Conservation (phyloP, 768 basidiomycete genomes). For the Leucosporidium creatinivorum region DNA sequence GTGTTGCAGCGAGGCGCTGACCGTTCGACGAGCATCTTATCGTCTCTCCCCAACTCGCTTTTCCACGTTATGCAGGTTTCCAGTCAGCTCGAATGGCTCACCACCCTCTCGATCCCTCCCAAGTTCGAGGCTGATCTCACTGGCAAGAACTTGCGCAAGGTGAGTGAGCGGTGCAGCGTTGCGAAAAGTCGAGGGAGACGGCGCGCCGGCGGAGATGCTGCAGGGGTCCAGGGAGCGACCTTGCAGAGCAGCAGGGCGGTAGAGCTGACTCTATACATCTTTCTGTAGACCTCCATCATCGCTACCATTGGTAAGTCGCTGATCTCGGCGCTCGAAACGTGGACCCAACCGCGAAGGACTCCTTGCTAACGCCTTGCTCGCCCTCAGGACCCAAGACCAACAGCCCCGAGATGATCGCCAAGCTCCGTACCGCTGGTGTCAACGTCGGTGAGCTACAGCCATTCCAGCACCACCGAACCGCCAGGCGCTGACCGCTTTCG, state of each 20-base stretch:
- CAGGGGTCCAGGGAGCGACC: too few relatives aligned
- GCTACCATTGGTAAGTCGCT: conserved; percentile 81
- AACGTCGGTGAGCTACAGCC: conserved; percentile 72
- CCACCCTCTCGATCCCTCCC: conserved; percentile 65
- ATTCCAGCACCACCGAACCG: background rate
- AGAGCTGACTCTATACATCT: background rate
- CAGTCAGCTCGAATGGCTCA: conserved; percentile 83
- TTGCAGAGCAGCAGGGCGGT: background rate
- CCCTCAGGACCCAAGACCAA: conserved; percentile 84
- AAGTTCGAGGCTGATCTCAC: conserved; percentile 64
- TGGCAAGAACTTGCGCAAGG: conserved; percentile 87
- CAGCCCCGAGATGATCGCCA: conserved; percentile 73
- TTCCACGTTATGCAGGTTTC: conserved; percentile 23
- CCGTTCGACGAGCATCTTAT: background rate
- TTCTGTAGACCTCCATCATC: conserved; percentile 80
- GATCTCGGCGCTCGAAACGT: background rate
- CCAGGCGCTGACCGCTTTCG: background rate
- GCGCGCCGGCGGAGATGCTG: background rate
- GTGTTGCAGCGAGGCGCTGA: background rate
- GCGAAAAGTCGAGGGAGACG: background rate
- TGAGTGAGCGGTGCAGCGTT: conserved; percentile 41
- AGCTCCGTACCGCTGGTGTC: conserved; percentile 83
- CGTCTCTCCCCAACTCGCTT: background rate
- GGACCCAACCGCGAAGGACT: background rate
- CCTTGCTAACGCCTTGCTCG: background rate